Conservation (phyloP, 805 yeast species). For the Candida ipomoeae region DNA sequence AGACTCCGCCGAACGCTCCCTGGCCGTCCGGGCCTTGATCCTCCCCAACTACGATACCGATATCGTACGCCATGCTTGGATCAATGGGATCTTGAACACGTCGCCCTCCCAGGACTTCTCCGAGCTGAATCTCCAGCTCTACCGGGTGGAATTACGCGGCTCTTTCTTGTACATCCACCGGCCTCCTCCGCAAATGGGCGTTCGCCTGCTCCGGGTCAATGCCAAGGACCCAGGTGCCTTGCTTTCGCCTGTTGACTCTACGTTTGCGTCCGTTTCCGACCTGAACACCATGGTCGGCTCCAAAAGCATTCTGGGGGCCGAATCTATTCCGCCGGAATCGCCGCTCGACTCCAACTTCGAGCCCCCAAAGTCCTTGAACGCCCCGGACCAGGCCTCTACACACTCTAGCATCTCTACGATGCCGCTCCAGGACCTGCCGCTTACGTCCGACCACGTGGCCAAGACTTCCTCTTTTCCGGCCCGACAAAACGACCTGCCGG, state of each 20-base stretch:
- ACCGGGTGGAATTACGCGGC: conserved; percentile 49
- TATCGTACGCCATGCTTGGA: conserved; percentile 33
- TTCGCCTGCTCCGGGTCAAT: conserved; percentile 15
- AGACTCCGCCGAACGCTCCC: conserved; percentile 5
- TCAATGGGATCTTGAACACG: conserved; percentile 34
- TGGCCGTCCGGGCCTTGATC: conserved; percentile 19
- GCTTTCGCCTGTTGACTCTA: neutral
- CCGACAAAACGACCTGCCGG: neutral
- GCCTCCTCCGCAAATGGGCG: conserved; percentile 16
- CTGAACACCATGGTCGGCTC: neutral
- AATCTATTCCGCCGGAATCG: neutral
- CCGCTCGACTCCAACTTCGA: neutral
- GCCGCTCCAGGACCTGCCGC: conserved; percentile 1
- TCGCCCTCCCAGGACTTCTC: conserved; percentile 27
- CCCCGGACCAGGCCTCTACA: neutral
- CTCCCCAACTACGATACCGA: conserved; percentile 31
- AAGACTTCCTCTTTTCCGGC: neutral
- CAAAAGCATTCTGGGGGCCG: neutral
- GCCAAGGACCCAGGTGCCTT: neutral
- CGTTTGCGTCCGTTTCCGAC: neutral
- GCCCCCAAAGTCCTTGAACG: neutral
- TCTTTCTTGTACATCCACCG: conserved; percentile 55
- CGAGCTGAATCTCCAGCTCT: conserved; percentile 16
- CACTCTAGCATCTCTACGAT: neutral
- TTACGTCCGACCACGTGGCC: neutral